Base-by-base conservation (phyloP, 2,329 filamentous ascomycete genomes). In the Arachnopeziza araneosa region DNA sequence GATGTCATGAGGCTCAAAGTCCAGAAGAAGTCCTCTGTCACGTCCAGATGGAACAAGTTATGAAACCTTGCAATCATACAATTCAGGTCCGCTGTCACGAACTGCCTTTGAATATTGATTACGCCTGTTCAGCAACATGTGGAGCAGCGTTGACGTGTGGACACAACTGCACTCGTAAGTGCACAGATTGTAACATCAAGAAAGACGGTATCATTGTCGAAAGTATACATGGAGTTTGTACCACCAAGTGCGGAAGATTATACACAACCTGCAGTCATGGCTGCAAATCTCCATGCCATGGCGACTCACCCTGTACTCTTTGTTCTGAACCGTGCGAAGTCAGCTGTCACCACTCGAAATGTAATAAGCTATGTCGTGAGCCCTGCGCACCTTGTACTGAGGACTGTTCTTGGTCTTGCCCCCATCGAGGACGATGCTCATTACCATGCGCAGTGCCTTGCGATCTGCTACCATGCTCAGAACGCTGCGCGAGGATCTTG, bases 161-260 rank as follows among this genome's bases (percentile, higher is more conserved):
- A 0, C 86, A 90, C 69, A 81, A 77, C 68, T 90, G 83, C 74
- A 86, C 86, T 0, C 83, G 81, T 0, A 63, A 88, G 1, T 90
- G 87, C 64, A 86, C 87, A 1, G 87, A 89, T 66, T 90, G 87
- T 70, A 77, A 75, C 2, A 66, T 55, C 1, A 73, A 71, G 24
- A 64, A 71, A 8, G 69, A 70, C 0, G 74, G 71, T 1, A 53
- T 67, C 0, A 60, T 76, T 24, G 51, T 52, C 1, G 53, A 64
- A 0, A 44, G 36, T 7, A 66, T 70, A 24, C 84, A 89, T 65
- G 76, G 73, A 1, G 55, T 65, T 4, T 88, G 85, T 67, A 63
- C 60, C 0, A 75, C 78, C 51, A 61, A 50, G 1, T 90, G 86
- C 69, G 77, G 76, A 10, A 75, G 83, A 5, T 69, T 71, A 0